Evolutionary conservation across 176 grass and related monocot species (phyloP).

Genomic region (Aegilops sharonensis): DNA sequence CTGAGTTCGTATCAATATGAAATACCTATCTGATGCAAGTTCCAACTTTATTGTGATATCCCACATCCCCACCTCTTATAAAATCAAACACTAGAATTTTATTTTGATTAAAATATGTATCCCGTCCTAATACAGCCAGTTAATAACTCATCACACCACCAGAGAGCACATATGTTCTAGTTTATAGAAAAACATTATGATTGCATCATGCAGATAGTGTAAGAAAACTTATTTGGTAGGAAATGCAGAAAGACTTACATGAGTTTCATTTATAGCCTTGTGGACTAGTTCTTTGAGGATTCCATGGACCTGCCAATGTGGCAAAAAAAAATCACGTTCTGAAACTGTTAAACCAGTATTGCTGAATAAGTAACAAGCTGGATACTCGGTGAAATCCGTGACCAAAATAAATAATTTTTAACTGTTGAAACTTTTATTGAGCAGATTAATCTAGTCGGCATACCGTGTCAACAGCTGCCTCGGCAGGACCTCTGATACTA

Average conservation of each 20-base stretch:
- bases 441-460: constrained; percentile 12
- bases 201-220: not conserved
- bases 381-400: not conserved
- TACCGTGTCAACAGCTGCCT: constrained; percentile 91
- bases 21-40: not conserved
- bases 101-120: not conserved
- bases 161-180: not conserved
- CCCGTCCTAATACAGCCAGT: not conserved
- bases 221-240: not conserved
- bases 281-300: constrained; percentile 95
- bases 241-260: constrained; percentile 44
- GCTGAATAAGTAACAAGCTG: constrained; percentile 12
- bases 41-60: not conserved
- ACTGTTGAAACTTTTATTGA: not conserved
- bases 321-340: not conserved
- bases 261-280: constrained; percentile 92
- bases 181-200: not conserved
- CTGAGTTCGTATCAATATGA: not conserved
- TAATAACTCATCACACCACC: not conserved
- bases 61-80: not conserved
- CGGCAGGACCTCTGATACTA: constrained; percentile 95
- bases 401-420: not conserved
- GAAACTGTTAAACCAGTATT: not conserved
- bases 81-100: not conserved
- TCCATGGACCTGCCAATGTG: constrained; percentile 73